Evolutionary conservation across 805 yeast genomes (phyloP).

Genomic region (Dipodascus albidus): DNA sequence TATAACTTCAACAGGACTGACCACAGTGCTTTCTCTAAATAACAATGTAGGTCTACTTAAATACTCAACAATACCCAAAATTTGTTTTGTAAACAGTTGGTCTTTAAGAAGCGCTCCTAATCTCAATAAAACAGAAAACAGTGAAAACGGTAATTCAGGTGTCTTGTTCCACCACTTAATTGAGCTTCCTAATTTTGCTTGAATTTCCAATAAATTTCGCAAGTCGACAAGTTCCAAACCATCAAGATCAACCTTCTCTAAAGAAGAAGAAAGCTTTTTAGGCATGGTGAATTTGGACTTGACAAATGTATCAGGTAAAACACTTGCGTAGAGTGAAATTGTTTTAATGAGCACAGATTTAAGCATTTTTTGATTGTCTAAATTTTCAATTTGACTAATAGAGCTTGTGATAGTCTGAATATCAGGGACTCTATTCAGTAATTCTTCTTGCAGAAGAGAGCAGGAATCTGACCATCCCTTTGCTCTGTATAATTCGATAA

Average conservation of each 20-base stretch:
- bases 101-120: slow-evolving; percentile 29
- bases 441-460: slow-evolving; percentile 25
- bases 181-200: slow-evolving; percentile 38
- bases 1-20: slow-evolving; percentile 46
- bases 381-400: not conserved
- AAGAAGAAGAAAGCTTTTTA: slow-evolving; percentile 4
- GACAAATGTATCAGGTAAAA: slow-evolving; percentile 1
- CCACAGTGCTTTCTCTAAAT: slow-evolving; percentile 38
- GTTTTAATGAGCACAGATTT: not conserved
- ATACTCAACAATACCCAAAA: slow-evolving; percentile 36
- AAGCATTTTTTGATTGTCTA: not conserved
- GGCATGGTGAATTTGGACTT: slow-evolving; percentile 5
- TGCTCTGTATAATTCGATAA: slow-evolving; percentile 27
- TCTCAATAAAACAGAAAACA: slow-evolving; percentile 56
- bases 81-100: slow-evolving; percentile 29
- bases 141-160: slow-evolving; percentile 35
- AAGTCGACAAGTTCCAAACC: slow-evolving; percentile 19
- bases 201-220: slow-evolving; percentile 44
- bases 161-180: slow-evolving; percentile 73
- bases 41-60: slow-evolving; percentile 42
- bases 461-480: slow-evolving; percentile 32
- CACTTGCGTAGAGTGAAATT: not conserved
- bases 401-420: slow-evolving; percentile 12
- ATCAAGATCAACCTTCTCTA: slow-evolving; percentile 5
- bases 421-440: slow-evolving; percentile 27